Base-by-base conservation (phyloP, 78 protist species). In the Cavenderia fasciculata region DNA sequence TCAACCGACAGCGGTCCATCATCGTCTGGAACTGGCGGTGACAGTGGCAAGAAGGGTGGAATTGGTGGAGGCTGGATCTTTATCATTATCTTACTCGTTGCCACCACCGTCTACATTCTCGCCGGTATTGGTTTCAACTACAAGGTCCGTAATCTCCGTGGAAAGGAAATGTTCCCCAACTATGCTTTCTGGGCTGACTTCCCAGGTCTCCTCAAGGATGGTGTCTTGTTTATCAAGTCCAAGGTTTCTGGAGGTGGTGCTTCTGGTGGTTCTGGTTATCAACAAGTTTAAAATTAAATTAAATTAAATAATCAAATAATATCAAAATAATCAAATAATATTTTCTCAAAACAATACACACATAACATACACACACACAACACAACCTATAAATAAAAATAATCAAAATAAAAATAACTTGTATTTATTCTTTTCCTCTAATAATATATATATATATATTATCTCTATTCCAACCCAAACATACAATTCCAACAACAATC, bases 61-160 rank as follows among this genome's bases (percentile, higher is more conserved):
- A 69, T 69, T 47, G 75, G 75, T 29, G 75, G 75, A 14, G 75
- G 75, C 31, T 69, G 75, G 75, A 69, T 69, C 4, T 69, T 69
- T n/a, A 34, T 69, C 57, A 69, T 69, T 16, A 40, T 69, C 38
- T 40, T 61, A 3, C 31, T 69, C 8, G 16, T 12, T 25, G 8
- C 75, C 6, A 16, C 75, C 21, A 46, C 57, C 16, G 75, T 69
- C 1, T 69, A 69, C 21, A 69, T 69, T 46, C 59, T 16, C 8
- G 75, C 57, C 31, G 75, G 75, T 69, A 69, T 69, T 18, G 47
- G 41, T 34, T 25, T 69, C 4, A 69, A 69, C 57, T 40, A 19
- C 33, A 69, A 69, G 51, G 75, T 69, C 2, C 52, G 75, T 29
- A 38, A 33, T 25, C 16, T 69, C 2, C 54, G 38, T 29, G 75